These are phyloP conservation scores for Metschnikowia borealis DNA, from an alignment of 805 yeast genomes.

Conservation along the genomic window DNA sequence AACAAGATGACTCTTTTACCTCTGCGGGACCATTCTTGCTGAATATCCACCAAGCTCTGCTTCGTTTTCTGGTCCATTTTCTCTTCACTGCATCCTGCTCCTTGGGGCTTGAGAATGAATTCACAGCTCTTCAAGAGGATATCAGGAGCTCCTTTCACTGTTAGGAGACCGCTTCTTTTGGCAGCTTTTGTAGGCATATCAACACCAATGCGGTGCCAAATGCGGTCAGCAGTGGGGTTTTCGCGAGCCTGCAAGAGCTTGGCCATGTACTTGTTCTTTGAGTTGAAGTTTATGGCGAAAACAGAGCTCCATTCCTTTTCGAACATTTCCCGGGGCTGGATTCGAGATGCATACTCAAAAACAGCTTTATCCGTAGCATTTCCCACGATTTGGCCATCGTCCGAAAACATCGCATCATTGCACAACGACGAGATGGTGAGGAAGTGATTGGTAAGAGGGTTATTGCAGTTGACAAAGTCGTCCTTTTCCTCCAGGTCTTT, in stretches of 20 bases:
- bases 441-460: conserved; percentile 7
- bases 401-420: conserved; percentile 27
- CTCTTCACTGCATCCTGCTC: conserved; percentile 3
- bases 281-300: conserved; percentile 39
- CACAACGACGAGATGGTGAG: conserved; percentile 30
- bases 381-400: conserved; percentile 29
- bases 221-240: conserved; percentile 1
- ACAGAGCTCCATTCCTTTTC: conserved; percentile 20
- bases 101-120: conserved; percentile 8
- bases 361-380: conserved; percentile 49
- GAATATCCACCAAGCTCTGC: conserved; percentile 22
- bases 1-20: conserved; percentile 36
- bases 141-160: conserved; percentile 48
- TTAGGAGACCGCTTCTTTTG: conserved; percentile 18
- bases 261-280: conserved; percentile 45
- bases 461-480: conserved; percentile 9
- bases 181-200: conserved; percentile 11
- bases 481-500: conserved; percentile 13
- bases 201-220: conserved; percentile 7
- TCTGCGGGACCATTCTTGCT: conserved; percentile 30
- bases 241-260: conserved; percentile 22
- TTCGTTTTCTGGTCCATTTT: conserved; percentile 16
- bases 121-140: conserved; percentile 32
- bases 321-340: conserved; percentile 12
- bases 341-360: conserved; percentile 30